Evolutionary conservation across 345 rosid genomes (phyloP).

Genomic region (Gossypium stocksii): DNA sequence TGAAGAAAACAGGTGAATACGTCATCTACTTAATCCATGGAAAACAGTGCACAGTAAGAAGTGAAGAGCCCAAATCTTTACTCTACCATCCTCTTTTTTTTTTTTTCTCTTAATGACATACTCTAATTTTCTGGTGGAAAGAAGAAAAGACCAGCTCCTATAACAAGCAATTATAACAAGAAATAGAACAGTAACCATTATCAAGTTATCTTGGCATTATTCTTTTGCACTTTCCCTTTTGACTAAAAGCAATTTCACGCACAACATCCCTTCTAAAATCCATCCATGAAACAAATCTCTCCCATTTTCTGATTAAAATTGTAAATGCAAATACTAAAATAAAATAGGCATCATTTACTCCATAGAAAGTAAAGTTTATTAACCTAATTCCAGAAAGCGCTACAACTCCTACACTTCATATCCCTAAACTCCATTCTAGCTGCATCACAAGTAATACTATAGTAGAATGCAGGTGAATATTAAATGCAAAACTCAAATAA

Average conservation of each 20-base stretch:
- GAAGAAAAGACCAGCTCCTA: background rate
- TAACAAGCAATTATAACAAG: background rate
- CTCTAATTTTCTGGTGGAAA: background rate
- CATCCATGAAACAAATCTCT: background rate
- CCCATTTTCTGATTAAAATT: background rate
- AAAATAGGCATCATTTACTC: too few relatives aligned
- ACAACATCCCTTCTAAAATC: background rate
- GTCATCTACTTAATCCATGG: background rate
- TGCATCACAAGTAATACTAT: background rate
- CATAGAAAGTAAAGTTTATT: background rate
- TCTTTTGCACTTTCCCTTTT: background rate
- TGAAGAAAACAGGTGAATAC: background rate
- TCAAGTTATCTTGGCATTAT: background rate
- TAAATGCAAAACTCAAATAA: constrained; percentile 41
- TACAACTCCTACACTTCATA: background rate
- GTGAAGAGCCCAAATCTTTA: background rate
- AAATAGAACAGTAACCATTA: background rate
- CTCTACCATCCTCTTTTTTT: background rate
- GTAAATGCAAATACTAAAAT: background rate
- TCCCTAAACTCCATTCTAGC: background rate
- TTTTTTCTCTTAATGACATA: background rate
- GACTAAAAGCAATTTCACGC: background rate
- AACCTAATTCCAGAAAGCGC: background rate
- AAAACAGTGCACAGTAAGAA: background rate
- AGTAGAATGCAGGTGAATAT: background rate